Conservation (phyloP, 164 flowering plant genomes). For the Berberis vulgaris region DNA sequence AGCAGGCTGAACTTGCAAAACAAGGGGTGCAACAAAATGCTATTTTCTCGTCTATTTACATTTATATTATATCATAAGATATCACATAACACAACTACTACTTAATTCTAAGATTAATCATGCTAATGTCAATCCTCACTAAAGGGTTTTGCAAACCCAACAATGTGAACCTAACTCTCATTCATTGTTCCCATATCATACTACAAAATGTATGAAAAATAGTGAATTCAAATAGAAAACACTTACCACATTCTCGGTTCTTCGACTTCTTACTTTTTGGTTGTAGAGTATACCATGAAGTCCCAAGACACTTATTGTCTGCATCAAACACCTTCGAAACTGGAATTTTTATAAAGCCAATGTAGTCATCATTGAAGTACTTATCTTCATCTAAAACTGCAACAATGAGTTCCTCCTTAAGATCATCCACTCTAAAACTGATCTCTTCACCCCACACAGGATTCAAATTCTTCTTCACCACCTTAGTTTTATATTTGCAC, state of each 20-base stretch:
- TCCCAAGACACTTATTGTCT: slow-evolving; percentile 48
- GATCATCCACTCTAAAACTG: slow-evolving; percentile 70
- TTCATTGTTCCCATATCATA: neutral
- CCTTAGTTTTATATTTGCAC: slow-evolving; percentile 55
- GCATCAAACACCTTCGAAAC: slow-evolving; percentile 62
- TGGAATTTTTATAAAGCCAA: slow-evolving; percentile 62
- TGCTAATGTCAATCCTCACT: too few species aligned
- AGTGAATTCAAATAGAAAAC: neutral
- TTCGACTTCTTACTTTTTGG: slow-evolving; percentile 72
- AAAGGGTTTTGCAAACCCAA: too few species aligned
- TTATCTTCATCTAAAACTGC: slow-evolving; percentile 82
- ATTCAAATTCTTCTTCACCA: slow-evolving; percentile 72
- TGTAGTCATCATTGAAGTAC: slow-evolving; percentile 79
- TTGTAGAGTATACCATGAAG: slow-evolving; percentile 64
- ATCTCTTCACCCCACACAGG: slow-evolving; percentile 87
- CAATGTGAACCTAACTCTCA: neutral
- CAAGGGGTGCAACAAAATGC: too few species aligned
- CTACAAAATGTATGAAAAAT: neutral
- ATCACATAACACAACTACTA: too few species aligned
- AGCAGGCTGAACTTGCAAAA: too few species aligned
- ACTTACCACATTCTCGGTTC: slow-evolving; percentile 70
- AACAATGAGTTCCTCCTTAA: slow-evolving; percentile 57
- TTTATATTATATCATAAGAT: too few species aligned
- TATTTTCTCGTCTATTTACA: too few species aligned
- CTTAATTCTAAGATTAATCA: too few species aligned